Base-by-base conservation (phyloP, 2,329 filamentous ascomycete genomes). In the Neocatenulostroma microsporum region DNA sequence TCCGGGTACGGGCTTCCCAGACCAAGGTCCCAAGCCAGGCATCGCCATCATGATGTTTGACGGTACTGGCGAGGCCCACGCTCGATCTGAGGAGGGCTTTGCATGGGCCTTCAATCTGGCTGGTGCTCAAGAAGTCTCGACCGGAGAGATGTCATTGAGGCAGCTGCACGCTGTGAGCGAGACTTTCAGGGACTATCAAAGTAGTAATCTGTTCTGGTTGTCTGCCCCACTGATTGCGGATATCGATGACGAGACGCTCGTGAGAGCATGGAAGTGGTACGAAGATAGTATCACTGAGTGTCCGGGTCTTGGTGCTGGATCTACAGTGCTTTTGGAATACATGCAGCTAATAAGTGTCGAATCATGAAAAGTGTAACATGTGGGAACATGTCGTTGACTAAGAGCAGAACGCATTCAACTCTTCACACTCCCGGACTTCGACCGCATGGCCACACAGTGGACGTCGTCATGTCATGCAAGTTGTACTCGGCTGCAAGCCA, bases 61-160 rank as follows among this genome's bases (percentile, higher is more conserved):
- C 42, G 49, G 55, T 11, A 37, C 52, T 30, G 56, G 57, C 3
- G 52, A 56, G 34, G 46, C 47, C 25, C 56, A 59, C 33, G 56
- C 49, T 3, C 43, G 55, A 7, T 49, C 48, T 8, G 42, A 47
- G 1, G 39, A 44, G 26, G 52, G 46, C 2, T 61, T 60, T 31
- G 53, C 48, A 8, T 56, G 50, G 51, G 40, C 48, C 5, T 48
- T 54, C 9, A 42, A 52, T 10, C 42, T 58, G 8, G 40, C 46
- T 2, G 56, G 55, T 7, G 47, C 50, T 2, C 23, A 46, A 5
- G 49, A 50, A 15, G 40, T 53, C n/a, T 44, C 37, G 23, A 49
- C 45, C 1, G 40, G 41, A 6, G 49, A 40, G n/a, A 45, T 50
- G 29, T 47, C 35, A 2, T 35, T 55, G 17, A 25, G 39, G 21